These are phyloP conservation scores for Ceratocystis eucalypticola DNA, from an alignment of 2,329 filamentous ascomycete species.

Conservation along the genomic window DNA sequence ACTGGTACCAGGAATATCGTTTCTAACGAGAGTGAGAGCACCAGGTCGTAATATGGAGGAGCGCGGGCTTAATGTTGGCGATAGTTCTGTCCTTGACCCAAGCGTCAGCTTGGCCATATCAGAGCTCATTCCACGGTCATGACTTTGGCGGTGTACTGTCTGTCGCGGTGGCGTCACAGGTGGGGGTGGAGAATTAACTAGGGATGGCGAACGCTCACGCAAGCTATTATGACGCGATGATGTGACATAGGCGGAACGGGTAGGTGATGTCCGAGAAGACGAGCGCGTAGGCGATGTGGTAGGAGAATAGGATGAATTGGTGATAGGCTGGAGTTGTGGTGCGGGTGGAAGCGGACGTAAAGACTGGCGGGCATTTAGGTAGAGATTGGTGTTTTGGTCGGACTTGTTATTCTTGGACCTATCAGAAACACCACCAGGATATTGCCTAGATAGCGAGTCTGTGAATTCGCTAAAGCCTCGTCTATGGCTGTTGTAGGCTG, in stretches of 20 bases:
- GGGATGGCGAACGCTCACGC: constrained; percentile 7
- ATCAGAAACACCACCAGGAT: constrained; percentile 13
- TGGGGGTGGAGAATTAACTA: constrained; percentile 8
- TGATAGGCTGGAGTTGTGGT: constrained; percentile 31
- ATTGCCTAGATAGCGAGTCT: constrained; percentile 33
- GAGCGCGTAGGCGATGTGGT: constrained; percentile 16
- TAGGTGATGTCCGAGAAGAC: constrained; percentile 16
- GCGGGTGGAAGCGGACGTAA: constrained; percentile 60
- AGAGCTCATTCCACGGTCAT: constrained; percentile 50
- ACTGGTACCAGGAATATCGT: constrained; percentile 19
- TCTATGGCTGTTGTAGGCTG: constrained; percentile 43
- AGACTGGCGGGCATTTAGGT: constrained; percentile 60
- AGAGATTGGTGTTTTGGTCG: constrained; percentile 46
- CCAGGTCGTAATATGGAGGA: constrained; percentile 45
- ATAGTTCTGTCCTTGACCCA: constrained; percentile 31
- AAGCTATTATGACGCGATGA: constrained; percentile 2
- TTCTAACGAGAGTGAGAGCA: constrained; percentile 17
- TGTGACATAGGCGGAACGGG: constrained; percentile 13
- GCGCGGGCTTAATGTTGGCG: constrained; percentile 30
- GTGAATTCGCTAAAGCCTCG: constrained; percentile 63
- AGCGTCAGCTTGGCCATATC: constrained; percentile 45
- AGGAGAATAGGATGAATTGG: constrained; percentile 5
- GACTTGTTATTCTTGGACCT: constrained; percentile 16
- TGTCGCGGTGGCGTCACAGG: constrained; percentile 16
- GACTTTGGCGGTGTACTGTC: constrained; percentile 21